phyloP scores from a whole-genome alignment of 805 yeast species.

The Kodamaea restingae region DNA sequence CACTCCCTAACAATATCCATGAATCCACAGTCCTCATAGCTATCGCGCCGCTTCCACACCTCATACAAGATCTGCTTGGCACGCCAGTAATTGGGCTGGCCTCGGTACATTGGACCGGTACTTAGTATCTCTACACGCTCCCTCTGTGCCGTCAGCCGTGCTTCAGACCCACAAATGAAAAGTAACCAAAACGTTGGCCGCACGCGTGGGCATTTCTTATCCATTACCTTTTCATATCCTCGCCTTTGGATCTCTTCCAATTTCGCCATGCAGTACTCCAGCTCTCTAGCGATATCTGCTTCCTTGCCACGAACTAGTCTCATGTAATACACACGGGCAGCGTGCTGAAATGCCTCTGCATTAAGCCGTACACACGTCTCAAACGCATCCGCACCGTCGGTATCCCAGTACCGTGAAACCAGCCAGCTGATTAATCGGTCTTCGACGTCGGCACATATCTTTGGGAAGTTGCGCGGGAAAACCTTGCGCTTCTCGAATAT shows the following conservation, averaged over 20 bases:
- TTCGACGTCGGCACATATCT: constrained; percentile 51
- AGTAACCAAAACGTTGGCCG: constrained; percentile 48
- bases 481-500: constrained; percentile 37
- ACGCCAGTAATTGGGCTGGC: constrained; percentile 45
- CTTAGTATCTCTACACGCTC: constrained; percentile 31
- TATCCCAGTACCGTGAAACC: constrained; percentile 36
- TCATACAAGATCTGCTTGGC: constrained; percentile 52
- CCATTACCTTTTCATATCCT: neutral
- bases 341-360: constrained; percentile 37
- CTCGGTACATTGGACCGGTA: constrained; percentile 21
- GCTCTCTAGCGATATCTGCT: constrained; percentile 2
- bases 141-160: constrained; percentile 19
- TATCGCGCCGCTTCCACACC: constrained; percentile 42
- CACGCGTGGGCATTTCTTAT: constrained; percentile 13
- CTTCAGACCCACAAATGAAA: constrained; percentile 36
- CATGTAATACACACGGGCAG: constrained; percentile 41
- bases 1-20: constrained; percentile 53
- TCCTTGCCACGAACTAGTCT: constrained; percentile 36
- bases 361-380: constrained; percentile 42
- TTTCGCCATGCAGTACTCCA: constrained; percentile 4
- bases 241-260: constrained; percentile 3
- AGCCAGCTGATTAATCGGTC: constrained; percentile 48
- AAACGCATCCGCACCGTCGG: constrained; percentile 21
- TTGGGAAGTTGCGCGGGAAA: constrained; percentile 53
- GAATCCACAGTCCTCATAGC: constrained; percentile 40